Percentiles rank a stretch among this genome's conserved stretches.
Conservation (phyloP, 768 basidiomycete species). For the Aureoboletus auriporus region DNA sequence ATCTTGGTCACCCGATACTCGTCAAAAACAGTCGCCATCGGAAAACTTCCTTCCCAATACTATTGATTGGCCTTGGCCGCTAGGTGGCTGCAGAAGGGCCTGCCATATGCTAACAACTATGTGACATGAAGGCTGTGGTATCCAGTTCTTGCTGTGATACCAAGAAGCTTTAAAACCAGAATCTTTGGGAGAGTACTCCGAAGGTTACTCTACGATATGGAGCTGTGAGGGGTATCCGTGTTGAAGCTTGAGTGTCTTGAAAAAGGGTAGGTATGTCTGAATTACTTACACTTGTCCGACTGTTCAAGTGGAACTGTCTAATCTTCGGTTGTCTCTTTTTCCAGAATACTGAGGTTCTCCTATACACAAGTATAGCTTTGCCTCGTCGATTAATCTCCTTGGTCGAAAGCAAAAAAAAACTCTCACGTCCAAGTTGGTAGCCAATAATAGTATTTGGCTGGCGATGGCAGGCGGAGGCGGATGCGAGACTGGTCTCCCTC, state of each 20-base stretch:
- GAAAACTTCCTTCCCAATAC: too few relatives aligned
- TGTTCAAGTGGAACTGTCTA: background rate
- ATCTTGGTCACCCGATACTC: too few relatives aligned
- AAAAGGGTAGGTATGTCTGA: constrained; percentile 2
- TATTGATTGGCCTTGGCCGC: background rate
- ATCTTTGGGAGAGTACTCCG: background rate
- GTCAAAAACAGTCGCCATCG: too few relatives aligned
- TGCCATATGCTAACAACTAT: background rate
- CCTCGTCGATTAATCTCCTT: background rate
- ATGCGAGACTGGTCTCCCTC: background rate
- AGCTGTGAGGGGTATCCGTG: background rate
- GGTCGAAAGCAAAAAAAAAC: background rate
- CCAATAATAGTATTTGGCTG: constrained; percentile 2
- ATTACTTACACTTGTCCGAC: background rate
- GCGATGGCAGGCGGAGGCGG: background rate
- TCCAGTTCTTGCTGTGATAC: constrained; percentile 17
- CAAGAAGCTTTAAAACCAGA: background rate
- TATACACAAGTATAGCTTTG: background rate
- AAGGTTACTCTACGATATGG: background rate
- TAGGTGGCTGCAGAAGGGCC: background rate
- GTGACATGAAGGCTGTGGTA: constrained; percentile 7
- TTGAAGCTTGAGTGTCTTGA: background rate
- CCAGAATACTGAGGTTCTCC: background rate
- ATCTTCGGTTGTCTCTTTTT: background rate
- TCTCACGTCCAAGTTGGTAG: constrained; percentile 12